Conservation (phyloP, 2,329 filamentous ascomycete species). For the Ceratocystis destructans region DNA sequence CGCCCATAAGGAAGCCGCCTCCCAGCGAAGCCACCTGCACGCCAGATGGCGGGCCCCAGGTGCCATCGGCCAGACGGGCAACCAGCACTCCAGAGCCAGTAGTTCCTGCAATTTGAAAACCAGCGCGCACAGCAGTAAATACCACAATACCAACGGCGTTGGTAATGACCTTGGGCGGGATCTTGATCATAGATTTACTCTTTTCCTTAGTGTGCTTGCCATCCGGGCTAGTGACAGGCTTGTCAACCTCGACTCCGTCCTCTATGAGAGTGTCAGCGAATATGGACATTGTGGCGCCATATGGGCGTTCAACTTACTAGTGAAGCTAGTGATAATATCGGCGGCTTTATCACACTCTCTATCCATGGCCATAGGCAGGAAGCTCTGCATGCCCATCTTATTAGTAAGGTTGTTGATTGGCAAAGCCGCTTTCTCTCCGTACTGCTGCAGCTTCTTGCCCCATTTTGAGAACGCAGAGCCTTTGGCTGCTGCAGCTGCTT, state of each 20-base stretch:
- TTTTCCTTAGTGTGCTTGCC: conserved; percentile 29
- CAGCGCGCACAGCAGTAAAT: conserved; percentile 56
- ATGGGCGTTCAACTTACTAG: conserved; percentile 43
- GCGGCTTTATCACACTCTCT: conserved; percentile 87
- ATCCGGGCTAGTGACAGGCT: conserved; percentile 26
- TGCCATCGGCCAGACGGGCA: conserved; percentile 47
- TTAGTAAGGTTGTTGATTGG: conserved; percentile 73
- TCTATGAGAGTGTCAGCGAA: conserved; percentile 26
- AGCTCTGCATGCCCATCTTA: conserved; percentile 69
- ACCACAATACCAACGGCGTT: conserved; percentile 57
- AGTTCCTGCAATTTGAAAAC: conserved; percentile 51
- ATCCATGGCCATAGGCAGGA: conserved; percentile 74
- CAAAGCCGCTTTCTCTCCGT: conserved; percentile 18
- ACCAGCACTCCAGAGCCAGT: conserved; percentile 53
- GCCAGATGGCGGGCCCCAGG: conserved; percentile 69
- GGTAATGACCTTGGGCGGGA: conserved; percentile 45
- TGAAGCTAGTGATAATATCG: conserved; percentile 70
- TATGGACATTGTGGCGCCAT: neutral
- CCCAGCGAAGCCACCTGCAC: conserved; percentile 71
- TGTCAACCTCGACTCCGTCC: conserved; percentile 35
- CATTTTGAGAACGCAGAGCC: conserved; percentile 12
- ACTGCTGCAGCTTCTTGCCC: conserved; percentile 19
- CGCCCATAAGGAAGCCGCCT: conserved; percentile 64
- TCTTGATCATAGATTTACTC: conserved; percentile 38
- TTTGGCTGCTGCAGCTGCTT: conserved; percentile 3